Conservation (phyloP, 345 rosid genomes). For the Barbarea vulgaris region DNA sequence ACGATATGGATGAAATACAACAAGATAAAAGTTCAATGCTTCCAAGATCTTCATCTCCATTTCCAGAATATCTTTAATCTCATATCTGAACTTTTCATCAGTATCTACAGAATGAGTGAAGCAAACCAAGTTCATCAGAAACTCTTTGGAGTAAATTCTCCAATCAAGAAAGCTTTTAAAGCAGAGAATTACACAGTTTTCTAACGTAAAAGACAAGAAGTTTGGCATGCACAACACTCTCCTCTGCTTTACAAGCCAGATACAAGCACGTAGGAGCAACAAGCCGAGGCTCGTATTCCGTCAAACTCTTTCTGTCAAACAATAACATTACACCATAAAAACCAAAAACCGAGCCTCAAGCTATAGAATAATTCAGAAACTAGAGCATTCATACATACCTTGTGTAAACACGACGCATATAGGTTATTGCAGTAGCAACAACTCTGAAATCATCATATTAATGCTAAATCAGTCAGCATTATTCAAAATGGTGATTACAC, state of each 20-base stretch:
- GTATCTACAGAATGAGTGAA: slow-evolving; percentile 50
- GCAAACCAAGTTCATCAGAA: slow-evolving; percentile 34
- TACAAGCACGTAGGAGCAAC: slow-evolving; percentile 96
- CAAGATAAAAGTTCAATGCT: slow-evolving; percentile 89
- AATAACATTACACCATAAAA: not conserved
- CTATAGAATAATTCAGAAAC: not conserved
- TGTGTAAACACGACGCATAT: slow-evolving; percentile 94
- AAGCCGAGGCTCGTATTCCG: slow-evolving; percentile 90
- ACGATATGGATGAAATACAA: slow-evolving; percentile 94
- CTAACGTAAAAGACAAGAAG: slow-evolving; percentile 67
- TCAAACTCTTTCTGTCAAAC: slow-evolving; percentile 78
- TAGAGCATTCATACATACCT: slow-evolving; percentile 49
- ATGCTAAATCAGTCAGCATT: slow-evolving; percentile 22
- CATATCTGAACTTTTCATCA: slow-evolving; percentile 80
- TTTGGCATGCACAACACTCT: slow-evolving; percentile 91
- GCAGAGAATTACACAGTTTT: slow-evolving; percentile 58
- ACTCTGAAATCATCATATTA: slow-evolving; percentile 61
- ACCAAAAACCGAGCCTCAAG: not conserved
- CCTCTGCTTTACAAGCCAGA: slow-evolving; percentile 98
- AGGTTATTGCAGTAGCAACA: slow-evolving; percentile 86
- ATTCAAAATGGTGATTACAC: not conserved
- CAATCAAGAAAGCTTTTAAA: slow-evolving; percentile 7
- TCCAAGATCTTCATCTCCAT: slow-evolving; percentile 99
- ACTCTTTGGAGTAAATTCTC: not conserved
- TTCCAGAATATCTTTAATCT: slow-evolving; percentile 89